Evolutionary conservation across 2,329 filamentous ascomycete genomes (phyloP), one percentile per base, ranked within the genome.

Genomic region (Venturia asperata): DNA sequence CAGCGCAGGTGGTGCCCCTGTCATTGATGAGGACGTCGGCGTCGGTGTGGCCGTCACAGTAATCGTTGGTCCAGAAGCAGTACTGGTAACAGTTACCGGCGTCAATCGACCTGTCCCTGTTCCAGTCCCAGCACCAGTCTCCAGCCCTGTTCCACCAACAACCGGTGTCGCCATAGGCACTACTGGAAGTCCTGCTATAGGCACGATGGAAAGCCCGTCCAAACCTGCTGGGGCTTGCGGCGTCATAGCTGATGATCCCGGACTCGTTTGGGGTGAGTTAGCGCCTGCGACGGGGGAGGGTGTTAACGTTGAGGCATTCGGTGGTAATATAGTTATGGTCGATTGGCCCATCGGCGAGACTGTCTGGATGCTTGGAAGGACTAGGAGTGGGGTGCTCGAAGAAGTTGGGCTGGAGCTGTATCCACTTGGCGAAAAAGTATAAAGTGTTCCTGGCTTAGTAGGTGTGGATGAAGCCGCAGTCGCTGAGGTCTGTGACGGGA

Each of bases 91-190:
- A 43, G 37, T 43, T 1, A 27, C 17, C 17, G 60, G 5, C 56
- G 21, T 30, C n/a, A n/a, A 19, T 9, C 27, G 37, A 27, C 60
- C 60, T 5, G 39, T 62, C 19, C 30, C 30, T 3, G 52, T 15
- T 19, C 52, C 49, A 34, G 27, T 37, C n/a, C 49, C 49, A n/a
- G 24, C 49, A 7, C 49, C 15, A 34, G 27, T 56, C 15, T 37
- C 37, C 1, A 27, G 17, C 21, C 37, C 37, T 11, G 21, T 62
- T 42, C 60, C 60, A 47, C 24, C 5, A 30, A 39, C n/a, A 3
- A 27, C 43, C 13, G 60, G 60, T 43, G 60, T 42, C 39, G 24
- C 37, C 11, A 62, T 13, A 62, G 60, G 37, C 30, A 58, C 52
- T 11, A 37, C 19, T 37, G 52, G 30, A 10, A 58, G 30, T n/a